Base-by-base conservation (phyloP, 2,329 filamentous ascomycete species). In the Hirsutella rhossiliensis region DNA sequence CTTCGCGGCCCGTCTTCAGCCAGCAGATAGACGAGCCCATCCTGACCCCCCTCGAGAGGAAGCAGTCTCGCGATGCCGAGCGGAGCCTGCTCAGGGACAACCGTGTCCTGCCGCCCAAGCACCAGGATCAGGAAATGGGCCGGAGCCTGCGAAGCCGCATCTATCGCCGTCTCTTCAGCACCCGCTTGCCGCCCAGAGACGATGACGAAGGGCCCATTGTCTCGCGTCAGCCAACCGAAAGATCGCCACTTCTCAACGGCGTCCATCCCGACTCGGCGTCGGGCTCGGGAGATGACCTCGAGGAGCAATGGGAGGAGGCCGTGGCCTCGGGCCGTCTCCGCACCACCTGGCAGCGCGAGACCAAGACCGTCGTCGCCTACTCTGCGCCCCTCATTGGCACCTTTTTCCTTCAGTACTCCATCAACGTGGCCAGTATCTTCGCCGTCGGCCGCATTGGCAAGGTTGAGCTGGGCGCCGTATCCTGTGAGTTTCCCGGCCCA, bases 291-390 rank as follows among this genome's bases (percentile, higher is more conserved):
- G 76, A 78, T 39, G 69, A 45, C 17, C 38, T 89, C 42, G 77
- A 83, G 52, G 73, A 79, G 54, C 82, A 86, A 57, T 94, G 87
- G 87, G 82, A 90, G 49, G 84, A 88, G 48, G 90, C 89, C 0
- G 84, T 96, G 11, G 75, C 78, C 1, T 76, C 83, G 0, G 87
- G 88, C 11, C 76, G 80, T 56, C 89, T 97, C 51, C 81, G 82
- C 43, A 96, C 89, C 5, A 94, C 87, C 5, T 97, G 89, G 88
- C 82, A 84, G 62, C 79, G 89, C 49, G 90, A 97, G 68, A 73
- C 84, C 37, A 88, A 89, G 66, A 88, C 88, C 1, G 73, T 97
- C 36, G 67, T 74, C 28, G 71, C 74, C 49, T 89, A 89, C 58
- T 82, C 84, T 3, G 68, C 72, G 28, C 84, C 84, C 1, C 65